phyloP scores from a whole-genome alignment of 2,329 filamentous ascomycete genomes.

The Pestalotiopsis sp. region DNA sequence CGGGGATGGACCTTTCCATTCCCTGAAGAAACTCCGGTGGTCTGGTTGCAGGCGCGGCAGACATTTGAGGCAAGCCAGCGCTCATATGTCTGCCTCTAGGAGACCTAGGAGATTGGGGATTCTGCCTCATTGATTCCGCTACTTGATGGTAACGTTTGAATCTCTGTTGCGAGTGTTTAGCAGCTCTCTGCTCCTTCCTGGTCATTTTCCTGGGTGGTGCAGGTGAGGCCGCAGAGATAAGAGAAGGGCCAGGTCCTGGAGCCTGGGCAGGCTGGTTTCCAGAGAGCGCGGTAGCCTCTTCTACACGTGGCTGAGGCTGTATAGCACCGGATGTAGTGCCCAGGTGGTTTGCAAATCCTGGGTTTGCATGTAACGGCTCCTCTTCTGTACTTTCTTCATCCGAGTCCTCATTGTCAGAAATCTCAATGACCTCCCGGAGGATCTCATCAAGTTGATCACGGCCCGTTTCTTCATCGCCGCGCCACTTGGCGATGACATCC shows the following conservation, averaged over 20 bases:
- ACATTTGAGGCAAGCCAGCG: neutral
- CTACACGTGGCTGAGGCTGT: neutral
- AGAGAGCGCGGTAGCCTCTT: conserved; percentile 1
- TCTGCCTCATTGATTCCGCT: conserved; percentile 31
- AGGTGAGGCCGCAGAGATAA: conserved; percentile 20
- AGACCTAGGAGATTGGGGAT: conserved; percentile 12
- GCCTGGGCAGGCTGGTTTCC: conserved; percentile 11
- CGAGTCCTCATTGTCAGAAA: conserved; percentile 58
- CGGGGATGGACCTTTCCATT: neutral
- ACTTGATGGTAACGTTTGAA: conserved; percentile 37
- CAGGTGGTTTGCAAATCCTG: conserved; percentile 13
- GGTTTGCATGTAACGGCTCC: conserved; percentile 14
- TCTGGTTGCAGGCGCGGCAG: neutral
- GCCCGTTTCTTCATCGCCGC: conserved; percentile 70
- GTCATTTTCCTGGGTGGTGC: conserved; percentile 24
- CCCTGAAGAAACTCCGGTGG: neutral
- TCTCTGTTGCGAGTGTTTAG: conserved; percentile 31
- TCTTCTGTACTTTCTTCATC: conserved; percentile 34
- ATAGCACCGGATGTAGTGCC: conserved; percentile 7
- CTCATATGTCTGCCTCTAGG: neutral
- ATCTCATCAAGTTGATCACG: conserved; percentile 70
- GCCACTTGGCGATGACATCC: conserved; percentile 71
- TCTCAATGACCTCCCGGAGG: conserved; percentile 66
- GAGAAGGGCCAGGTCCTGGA: conserved; percentile 18
- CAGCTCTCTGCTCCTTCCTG: conserved; percentile 28